Conservation (phyloP, 75 land plant species). For the Gnetum montanum region DNA sequence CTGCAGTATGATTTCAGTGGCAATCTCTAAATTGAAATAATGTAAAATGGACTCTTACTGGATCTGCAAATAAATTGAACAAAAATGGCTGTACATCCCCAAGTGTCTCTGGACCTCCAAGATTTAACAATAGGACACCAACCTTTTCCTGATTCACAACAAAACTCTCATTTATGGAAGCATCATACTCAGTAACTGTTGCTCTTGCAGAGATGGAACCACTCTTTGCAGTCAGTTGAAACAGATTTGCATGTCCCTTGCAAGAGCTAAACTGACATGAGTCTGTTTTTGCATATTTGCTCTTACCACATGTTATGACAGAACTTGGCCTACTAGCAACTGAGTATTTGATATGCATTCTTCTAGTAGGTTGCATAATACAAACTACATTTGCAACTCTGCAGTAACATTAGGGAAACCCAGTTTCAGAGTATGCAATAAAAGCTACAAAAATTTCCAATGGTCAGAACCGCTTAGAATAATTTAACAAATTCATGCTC, state of each 20-base stretch:
- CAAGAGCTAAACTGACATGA: background rate
- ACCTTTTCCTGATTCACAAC: conserved; percentile 52
- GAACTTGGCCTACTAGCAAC: background rate
- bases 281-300: background rate
- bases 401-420: too few species aligned
- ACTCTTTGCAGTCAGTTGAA: background rate
- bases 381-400: too few species aligned
- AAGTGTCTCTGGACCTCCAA: conserved; percentile 97
- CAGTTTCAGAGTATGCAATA: too few species aligned
- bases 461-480: too few species aligned
- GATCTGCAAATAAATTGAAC: conserved; percentile 95
- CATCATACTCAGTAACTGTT: conserved; percentile 18
- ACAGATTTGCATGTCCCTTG: background rate
- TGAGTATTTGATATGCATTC: background rate
- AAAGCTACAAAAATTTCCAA: too few species aligned
- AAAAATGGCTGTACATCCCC: conserved; percentile 96
- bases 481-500: too few species aligned
- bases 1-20: too few species aligned
- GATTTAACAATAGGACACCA: conserved; percentile 88
- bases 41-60: too few species aligned
- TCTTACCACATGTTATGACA: background rate
- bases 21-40: too few species aligned
- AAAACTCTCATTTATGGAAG: conserved; percentile 6
- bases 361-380: too few species aligned
- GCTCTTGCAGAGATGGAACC: conserved; percentile 16